Base-by-base conservation (phyloP, 495 filamentous ascomycete genomes). In the Xylaria telfairii region DNA sequence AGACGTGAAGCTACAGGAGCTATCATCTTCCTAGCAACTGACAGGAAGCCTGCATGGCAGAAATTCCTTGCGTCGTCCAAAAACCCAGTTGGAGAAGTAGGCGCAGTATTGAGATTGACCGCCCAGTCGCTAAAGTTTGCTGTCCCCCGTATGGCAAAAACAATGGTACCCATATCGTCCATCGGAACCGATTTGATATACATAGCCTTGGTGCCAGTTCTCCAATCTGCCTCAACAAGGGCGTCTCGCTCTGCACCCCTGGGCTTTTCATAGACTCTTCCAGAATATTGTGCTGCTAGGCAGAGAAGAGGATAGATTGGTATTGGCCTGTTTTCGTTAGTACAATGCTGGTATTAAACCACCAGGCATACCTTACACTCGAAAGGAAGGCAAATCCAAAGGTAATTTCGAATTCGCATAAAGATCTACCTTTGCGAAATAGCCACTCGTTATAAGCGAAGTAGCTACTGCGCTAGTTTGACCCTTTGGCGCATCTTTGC, bases 71-170 rank as follows among this genome's bases (percentile, higher is more conserved):
- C 80, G 70, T 96, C 93, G 74, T 95, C 92, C 9, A 96, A 76
- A 72, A 95, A 95, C 0, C 87, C 89, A 0, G 68, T 66, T 0
- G 93, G 91, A 1, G 87, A 80, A 0, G 84, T 83, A 3, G 93
- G 92, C 9, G 84, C 86, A 0, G 88, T 86, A 26, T 90, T 87
- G 6, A 93, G 83, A 75, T 96, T 96, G 9, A 95, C 91, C 3
- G 90, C 85, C 93, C 93, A 96, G 79, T 96, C 93, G 82, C 92
- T 89, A 74, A 94, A 92, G 1, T 87, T 92, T 41, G 92, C 89
- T 0, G 87, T 92, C 1, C 93, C 93, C 7, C 93, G 88, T 63
- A 96, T 92, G 42, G 93, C 92, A 73, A 95, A 91, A 28, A 95
- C 89, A 51, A 95, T 88, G 17, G 89, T 90, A 75, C 93, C 89